phyloP scores from a whole-genome alignment of 331 rosid species.

The Pyracantha coccinea region DNA sequence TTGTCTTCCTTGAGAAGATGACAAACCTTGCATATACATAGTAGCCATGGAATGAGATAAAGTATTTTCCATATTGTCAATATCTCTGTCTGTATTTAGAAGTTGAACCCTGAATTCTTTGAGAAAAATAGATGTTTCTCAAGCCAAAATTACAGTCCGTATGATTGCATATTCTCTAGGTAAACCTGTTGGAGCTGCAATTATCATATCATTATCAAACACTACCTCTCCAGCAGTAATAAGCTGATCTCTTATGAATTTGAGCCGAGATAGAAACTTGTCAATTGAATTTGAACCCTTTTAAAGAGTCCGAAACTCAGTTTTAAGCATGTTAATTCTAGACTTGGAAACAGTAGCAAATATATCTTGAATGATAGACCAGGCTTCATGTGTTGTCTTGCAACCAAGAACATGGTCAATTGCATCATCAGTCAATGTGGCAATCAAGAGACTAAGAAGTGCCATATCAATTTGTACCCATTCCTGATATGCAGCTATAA shows the following conservation, averaged over 20 bases:
- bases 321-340: neutral
- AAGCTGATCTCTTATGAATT: neutral
- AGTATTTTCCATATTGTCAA: too few species aligned
- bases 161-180: neutral
- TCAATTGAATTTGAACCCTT: neutral
- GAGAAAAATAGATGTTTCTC: neutral
- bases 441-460: neutral
- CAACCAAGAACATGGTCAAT: neutral
- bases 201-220: neutral
- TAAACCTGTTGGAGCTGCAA: neutral
- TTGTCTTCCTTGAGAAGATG: too few species aligned
- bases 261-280: neutral
- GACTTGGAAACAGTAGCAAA: neutral
- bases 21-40: too few species aligned
- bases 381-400: neutral
- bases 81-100: neutral
- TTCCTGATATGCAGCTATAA: neutral
- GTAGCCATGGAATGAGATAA: too few species aligned
- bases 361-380: neutral
- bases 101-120: neutral
- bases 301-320: neutral
- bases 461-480: neutral
- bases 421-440: neutral
- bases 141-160: neutral
- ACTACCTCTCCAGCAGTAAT: neutral